phyloP scores from a whole-genome alignment of 352 stramenopile species.

The Phytophthora cactorum region DNA sequence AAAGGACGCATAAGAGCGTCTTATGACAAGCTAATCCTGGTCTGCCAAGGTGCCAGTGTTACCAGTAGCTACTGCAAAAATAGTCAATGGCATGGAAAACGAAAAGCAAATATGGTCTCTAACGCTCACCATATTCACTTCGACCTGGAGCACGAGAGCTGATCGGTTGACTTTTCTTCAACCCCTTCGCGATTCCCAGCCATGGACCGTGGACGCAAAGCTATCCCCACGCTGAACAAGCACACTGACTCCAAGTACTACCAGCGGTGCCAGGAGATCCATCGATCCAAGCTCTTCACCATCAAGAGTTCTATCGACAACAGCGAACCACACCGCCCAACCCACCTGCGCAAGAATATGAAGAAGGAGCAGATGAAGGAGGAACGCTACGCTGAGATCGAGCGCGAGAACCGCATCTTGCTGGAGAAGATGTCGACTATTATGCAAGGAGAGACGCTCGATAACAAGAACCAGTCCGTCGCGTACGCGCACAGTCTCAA shows the following conservation, averaged over 20 bases:
- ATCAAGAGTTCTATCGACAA: constrained; percentile 97
- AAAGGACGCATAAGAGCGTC: constrained; percentile 31
- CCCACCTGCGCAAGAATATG: constrained; percentile 94
- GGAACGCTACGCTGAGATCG: constrained; percentile 94
- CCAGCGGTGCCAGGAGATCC: constrained; percentile 86
- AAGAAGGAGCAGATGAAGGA: constrained; percentile 98
- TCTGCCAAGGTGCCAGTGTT: not conserved
- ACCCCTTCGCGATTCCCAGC: not conserved
- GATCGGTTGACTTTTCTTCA: constrained; percentile 1
- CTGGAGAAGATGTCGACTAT: constrained; percentile 98
- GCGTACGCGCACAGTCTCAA: constrained; percentile 84
- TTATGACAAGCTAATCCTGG: constrained; percentile 35
- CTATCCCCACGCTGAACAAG: constrained; percentile 88
- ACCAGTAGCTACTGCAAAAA: constrained; percentile 19
- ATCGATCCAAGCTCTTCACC: constrained; percentile 74
- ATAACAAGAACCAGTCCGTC: constrained; percentile 88
- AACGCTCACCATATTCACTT: constrained; percentile 24
- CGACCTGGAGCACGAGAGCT: constrained; percentile 8
- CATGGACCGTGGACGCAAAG: constrained; percentile 88
- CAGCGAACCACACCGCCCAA: constrained; percentile 88
- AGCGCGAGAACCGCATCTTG: constrained; percentile 96
- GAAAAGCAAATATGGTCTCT: not conserved
- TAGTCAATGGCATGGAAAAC: constrained; percentile 12
- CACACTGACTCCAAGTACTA: constrained; percentile 89
- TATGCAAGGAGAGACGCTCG: constrained; percentile 87